Evolutionary conservation across 1,284 basidiomycete species (phyloP), one percentile per base, ranked within the genome.

Genomic region (Sporisorium graminicola): DNA sequence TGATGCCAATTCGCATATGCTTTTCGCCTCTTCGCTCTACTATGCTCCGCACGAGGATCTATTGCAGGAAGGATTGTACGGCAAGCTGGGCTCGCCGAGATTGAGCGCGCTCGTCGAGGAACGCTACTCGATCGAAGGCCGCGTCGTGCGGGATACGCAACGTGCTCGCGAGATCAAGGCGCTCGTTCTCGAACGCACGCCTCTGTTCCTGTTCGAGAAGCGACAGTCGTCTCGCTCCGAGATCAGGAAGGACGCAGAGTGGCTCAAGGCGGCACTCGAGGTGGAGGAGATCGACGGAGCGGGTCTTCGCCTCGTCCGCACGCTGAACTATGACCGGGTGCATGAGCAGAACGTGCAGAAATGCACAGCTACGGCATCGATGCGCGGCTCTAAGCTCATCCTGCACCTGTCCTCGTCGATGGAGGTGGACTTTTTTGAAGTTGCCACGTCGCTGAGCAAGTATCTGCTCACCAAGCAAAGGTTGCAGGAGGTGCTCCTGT

Each of bases 121-220:
- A 79, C 90, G 93, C 50, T 92, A 93, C 78, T 89, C 90, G 57
- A 89, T 90, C 0, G 87, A 88, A 3, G 82, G 86, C 12, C 86
- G 83, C 2, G 82, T 86, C 0, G 69, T 82, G 16, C 50, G 74
- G 12, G 80, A 86, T 16, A 81, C 80, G 42, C 71, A 74, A 24
- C 65, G 74, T 14, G 70, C 82, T 9, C 57, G 58, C 42, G 79
- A 79, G 49, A 78, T 85, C 56, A 77, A 79, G 43, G 75, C 69
- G 16, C 76, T 82, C n/a, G 90, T 96, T 1, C 87, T 96, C n/a
- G 93, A 98, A 86, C 89, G 96, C 27, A 88, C 97, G 14, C 94
- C 94, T 0, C 88, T 99, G 35, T 98, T 98, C 87, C 88, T 98
- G 9, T 92, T 97, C 59, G 95, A 97, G 80, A 92, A 94, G 65